Evolutionary conservation across 208 protist species (phyloP).

Genomic region (Spongospora subterranea): DNA sequence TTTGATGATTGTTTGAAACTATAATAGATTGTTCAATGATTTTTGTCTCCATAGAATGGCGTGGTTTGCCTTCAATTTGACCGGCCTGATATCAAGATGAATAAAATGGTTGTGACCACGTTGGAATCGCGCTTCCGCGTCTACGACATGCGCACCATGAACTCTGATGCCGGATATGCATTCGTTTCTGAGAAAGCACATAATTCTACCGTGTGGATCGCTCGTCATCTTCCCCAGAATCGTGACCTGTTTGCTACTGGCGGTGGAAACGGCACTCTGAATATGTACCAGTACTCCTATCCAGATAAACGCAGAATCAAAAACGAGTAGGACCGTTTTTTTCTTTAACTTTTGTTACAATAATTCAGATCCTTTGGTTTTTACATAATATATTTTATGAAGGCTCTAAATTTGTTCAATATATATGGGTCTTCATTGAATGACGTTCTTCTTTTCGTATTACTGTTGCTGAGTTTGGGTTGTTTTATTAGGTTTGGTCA

Average conservation of each 20-base stretch:
- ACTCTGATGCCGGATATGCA: conserved; percentile 61
- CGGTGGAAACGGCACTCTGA: conserved; percentile 70
- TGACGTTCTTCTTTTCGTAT: too few relatives aligned
- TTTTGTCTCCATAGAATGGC: conserved; percentile 62
- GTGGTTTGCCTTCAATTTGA: conserved; percentile 71
- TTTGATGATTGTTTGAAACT: too few relatives aligned
- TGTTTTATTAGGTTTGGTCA: background rate
- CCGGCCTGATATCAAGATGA: conserved; percentile 67
- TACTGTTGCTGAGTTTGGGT: too few relatives aligned
- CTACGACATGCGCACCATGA: conserved; percentile 70
- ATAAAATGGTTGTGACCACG: conserved; percentile 70
- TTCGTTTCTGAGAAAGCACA: conserved; percentile 64
- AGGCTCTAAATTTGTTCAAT: too few relatives aligned
- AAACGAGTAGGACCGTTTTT: conserved; percentile 38
- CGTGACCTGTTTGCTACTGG: conserved; percentile 69
- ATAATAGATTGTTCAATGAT: too few relatives aligned
- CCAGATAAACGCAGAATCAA: conserved; percentile 53
- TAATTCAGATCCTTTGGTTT: too few relatives aligned
- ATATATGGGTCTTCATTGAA: too few relatives aligned
- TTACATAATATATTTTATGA: too few relatives aligned
- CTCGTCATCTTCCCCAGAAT: conserved; percentile 72
- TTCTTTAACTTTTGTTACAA: too few relatives aligned
- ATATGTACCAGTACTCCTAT: conserved; percentile 68
- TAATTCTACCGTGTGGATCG: conserved; percentile 71
- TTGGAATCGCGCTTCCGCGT: conserved; percentile 65